phyloP scores from a whole-genome alignment of 345 rosid species.

The Gossypium stocksii region DNA sequence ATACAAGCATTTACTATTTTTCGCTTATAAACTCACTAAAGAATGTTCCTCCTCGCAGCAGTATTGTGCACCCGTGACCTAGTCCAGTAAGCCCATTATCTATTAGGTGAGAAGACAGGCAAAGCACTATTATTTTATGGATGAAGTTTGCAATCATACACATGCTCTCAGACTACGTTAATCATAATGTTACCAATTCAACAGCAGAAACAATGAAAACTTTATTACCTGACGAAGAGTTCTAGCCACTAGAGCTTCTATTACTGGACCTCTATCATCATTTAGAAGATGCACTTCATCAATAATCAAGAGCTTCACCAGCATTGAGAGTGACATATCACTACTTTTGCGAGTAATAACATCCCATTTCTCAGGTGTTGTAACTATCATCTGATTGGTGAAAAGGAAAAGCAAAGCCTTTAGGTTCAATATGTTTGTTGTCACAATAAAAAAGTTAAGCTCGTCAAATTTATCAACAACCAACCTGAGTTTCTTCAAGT shows the following conservation, averaged over 20 bases:
- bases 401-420: constrained; percentile 17
- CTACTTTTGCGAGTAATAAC: constrained; percentile 99
- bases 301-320: constrained; percentile 92
- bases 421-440: constrained; percentile 13
- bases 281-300: constrained; percentile 98
- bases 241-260: constrained; percentile 97
- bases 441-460: constrained; percentile 10
- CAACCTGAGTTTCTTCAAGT: constrained; percentile 95
- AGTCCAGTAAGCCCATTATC: neutral
- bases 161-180: neutral
- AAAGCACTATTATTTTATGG: neutral
- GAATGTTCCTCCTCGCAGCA: neutral
- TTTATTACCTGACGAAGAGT: constrained; percentile 87
- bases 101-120: neutral
- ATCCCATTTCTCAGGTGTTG: constrained; percentile 99
- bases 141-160: neutral
- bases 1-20: neutral
- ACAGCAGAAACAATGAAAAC: constrained; percentile 15
- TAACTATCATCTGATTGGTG: constrained; percentile 86
- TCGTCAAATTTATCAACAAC: constrained; percentile 13
- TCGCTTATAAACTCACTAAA: neutral
- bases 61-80: neutral
- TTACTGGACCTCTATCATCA: constrained; percentile 98
- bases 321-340: constrained; percentile 95
- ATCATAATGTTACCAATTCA: constrained; percentile 9